phyloP scores from a whole-genome alignment of 73 alveolate species.

The Paramecium bursaria region DNA sequence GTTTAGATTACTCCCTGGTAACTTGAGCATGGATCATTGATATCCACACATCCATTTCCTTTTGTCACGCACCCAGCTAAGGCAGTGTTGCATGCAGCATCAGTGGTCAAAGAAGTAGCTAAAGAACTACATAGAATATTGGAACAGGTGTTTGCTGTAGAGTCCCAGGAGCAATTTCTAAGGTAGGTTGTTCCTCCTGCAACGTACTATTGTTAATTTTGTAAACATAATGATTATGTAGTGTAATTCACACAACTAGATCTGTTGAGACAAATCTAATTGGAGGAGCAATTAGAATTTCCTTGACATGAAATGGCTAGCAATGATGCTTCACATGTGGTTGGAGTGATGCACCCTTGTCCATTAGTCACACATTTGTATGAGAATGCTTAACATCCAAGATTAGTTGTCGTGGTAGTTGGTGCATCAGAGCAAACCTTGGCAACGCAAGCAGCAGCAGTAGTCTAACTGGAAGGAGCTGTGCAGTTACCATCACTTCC shows the following conservation, averaged over 20 bases:
- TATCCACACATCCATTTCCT: no score
- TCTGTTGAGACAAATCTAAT: no score
- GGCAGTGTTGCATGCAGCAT: no score
- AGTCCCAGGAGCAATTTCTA: conserved; percentile 17
- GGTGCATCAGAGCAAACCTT: conserved; percentile 24
- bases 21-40: background rate
- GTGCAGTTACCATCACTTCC: background rate
- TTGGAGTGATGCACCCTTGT: conserved; percentile 35
- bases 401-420: background rate
- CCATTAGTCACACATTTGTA: conserved; percentile 39
- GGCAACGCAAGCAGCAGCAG: background rate
- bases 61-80: no score
- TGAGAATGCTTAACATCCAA: background rate
- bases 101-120: no score
- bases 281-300: no score
- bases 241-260: conserved; percentile 38
- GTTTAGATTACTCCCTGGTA: background rate
- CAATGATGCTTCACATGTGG: no score
- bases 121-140: no score
- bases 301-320: no score
- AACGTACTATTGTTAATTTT: no score
- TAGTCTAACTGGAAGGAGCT: conserved; percentile 5
- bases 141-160: no score
- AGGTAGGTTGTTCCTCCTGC: background rate
- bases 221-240: conserved; percentile 35